Base-by-base conservation (phyloP, 1,284 basidiomycete genomes). In the Leccinum laetum region DNA sequence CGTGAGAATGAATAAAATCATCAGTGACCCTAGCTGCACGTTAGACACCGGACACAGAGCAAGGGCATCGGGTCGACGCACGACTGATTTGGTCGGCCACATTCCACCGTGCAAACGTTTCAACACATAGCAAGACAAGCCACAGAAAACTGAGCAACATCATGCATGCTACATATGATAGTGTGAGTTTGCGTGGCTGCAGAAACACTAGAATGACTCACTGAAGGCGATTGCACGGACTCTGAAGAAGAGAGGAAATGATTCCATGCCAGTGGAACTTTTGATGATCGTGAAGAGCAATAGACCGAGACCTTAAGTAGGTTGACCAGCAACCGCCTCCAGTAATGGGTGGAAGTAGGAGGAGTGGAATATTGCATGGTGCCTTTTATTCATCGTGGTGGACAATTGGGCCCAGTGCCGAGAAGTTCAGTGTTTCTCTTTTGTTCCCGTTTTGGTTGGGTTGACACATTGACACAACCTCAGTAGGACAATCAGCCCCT, bases 1-100 rank as follows among this genome's bases (percentile, higher is more conserved):
- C n/a, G 79, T 72, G 29, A 84, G 67, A 14, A 87, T 70, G 67
- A 88, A 79, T 16, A 84, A 69, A 44, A 79, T 69, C 58, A 86
- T 74, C 61, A 87, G 74, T 26, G 78, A 77, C 7, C 74, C 82
- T 84, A 60, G 52, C 9, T 32, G 46, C n/a, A 57, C 0, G 44
- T 68, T 13, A 69, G 61, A 58, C 10, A 53, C 21, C 0, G 13
- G 21, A 29, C 11, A 3, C 9, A 32, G 29, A 35, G 39, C 57
- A 39, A 62, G 21, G 44, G 18, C 2, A 26, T 11, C 26, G 35
- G 61, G 18, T 35, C 35, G 18, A 77, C 83, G 67, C 65, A 84
- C 83, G 75, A 69, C 78, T 80, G 21, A 78, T 75, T 39, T 35
- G 49, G 67, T 79, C 79, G 10, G 81, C 78, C 56, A 76, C 62